Percentiles rank a stretch among this genome's conserved stretches.
These are phyloP conservation scores for Ceratocystis alfenasii DNA, from an alignment of 2,329 filamentous ascomycete genomes.

Conservation along the genomic window DNA sequence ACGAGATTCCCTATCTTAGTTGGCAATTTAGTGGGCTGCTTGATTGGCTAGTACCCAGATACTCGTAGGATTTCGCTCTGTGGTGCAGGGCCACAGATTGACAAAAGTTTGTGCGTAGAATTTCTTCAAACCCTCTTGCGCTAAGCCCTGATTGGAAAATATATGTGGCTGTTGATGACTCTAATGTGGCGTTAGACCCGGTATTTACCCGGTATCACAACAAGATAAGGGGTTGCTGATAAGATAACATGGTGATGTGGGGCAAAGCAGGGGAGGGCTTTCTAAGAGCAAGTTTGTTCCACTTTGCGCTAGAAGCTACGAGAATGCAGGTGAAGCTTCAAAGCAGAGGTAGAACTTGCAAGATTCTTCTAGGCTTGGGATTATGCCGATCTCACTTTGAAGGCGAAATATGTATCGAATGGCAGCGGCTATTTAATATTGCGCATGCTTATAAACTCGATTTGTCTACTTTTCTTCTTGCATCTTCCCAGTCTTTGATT, in stretches of 20 bases:
- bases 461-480: not conserved
- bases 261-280: not conserved
- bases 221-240: constrained; percentile 13
- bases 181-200: constrained; percentile 6
- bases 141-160: constrained; percentile 29
- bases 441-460: not conserved
- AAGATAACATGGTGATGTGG: constrained; percentile 2
- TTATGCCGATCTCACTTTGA: not conserved
- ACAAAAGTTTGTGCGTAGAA: constrained; percentile 33
- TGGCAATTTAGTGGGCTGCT: constrained; percentile 22
- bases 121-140: constrained; percentile 32
- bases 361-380: not conserved
- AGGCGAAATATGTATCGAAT: constrained; percentile 15
- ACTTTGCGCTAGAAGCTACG: constrained; percentile 30
- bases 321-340: constrained; percentile 30
- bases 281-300: not conserved
- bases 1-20: constrained; percentile 26
- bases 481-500: constrained; percentile 4
- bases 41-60: constrained; percentile 16
- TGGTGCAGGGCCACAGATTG: constrained; percentile 22
- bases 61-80: constrained; percentile 22
- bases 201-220: not conserved
- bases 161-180: constrained; percentile 6
- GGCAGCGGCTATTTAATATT: constrained; percentile 7
- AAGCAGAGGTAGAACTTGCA: constrained; percentile 18